Evolutionary conservation across 1,284 basidiomycete species (phyloP).

Genomic region (Pseudozyma tsukubaensis): DNA sequence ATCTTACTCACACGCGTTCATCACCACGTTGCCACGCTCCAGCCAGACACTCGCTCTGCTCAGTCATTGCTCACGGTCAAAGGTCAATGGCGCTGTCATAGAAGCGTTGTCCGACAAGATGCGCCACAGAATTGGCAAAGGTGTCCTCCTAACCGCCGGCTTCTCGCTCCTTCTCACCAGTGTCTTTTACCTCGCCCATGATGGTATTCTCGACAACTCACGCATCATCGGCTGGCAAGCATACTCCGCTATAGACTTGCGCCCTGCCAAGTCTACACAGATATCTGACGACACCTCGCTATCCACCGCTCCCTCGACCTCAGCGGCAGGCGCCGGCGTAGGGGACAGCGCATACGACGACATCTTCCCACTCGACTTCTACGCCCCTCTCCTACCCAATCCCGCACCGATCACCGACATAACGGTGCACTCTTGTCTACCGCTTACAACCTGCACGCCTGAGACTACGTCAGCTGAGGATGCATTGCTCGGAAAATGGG

Average conservation of each 20-base stretch:
- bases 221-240: conserved; percentile 53
- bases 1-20: too few relatives aligned
- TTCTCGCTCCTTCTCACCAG: conserved; percentile 43
- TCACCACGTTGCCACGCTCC: too few relatives aligned
- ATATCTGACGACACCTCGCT: background rate
- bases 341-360: conserved; percentile 24
- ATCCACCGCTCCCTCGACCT: conserved; percentile 2
- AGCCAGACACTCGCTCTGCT: too few relatives aligned
- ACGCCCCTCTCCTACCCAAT: conserved; percentile 58
- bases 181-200: conserved; percentile 50
- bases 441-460: conserved; percentile 77
- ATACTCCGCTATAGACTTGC: conserved; percentile 30
- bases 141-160: conserved; percentile 32
- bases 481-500: conserved; percentile 86
- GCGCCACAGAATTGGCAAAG: conserved; percentile 33
- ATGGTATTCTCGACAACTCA: conserved; percentile 27
- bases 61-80: too few relatives aligned
- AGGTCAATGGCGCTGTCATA: background rate
- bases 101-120: background rate
- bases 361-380: conserved; percentile 54
- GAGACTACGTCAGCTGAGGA: conserved; percentile 78
- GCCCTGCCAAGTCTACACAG: background rate
- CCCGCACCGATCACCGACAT: conserved; percentile 76
- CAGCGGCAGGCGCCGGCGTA: background rate
- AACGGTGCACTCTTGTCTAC: conserved; percentile 77